phyloP scores from a whole-genome alignment of 805 yeast species.

The Trichomonascus vanleenenianus region DNA sequence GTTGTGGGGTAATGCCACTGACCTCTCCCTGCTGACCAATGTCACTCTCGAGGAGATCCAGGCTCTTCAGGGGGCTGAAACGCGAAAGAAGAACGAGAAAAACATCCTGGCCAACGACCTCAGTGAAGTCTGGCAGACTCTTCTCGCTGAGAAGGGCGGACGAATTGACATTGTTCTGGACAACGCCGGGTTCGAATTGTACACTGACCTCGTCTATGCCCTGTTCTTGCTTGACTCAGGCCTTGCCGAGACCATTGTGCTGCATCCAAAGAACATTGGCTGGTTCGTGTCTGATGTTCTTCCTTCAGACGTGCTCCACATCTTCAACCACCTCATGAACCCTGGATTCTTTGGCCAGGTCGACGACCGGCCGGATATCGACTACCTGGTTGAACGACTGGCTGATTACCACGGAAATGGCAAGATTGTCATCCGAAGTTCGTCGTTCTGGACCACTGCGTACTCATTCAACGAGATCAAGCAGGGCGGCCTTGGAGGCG shows the following conservation, averaged over 20 bases:
- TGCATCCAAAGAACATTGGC: slow-evolving; percentile 87
- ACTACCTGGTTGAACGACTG: slow-evolving; percentile 41
- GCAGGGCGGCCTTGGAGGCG: slow-evolving; percentile 45
- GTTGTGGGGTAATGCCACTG: slow-evolving; percentile 98
- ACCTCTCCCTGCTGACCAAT: slow-evolving; percentile 79
- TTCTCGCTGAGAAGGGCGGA: slow-evolving; percentile 22
- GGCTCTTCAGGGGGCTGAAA: slow-evolving; percentile 84
- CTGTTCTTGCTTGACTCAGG: slow-evolving; percentile 63
- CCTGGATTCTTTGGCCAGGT: slow-evolving; percentile 38
- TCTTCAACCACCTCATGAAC: slow-evolving; percentile 51
- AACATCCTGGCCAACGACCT: slow-evolving; percentile 74
- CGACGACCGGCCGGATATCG: slow-evolving; percentile 35
- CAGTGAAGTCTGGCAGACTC: slow-evolving; percentile 49
- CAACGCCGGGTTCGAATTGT: slow-evolving; percentile 92
- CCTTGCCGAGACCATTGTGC: slow-evolving; percentile 53
- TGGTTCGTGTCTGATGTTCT: slow-evolving; percentile 98
- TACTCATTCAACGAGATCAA: slow-evolving; percentile 66
- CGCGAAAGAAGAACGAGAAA: slow-evolving; percentile 71
- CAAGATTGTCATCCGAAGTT: slow-evolving; percentile 43
- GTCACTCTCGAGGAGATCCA: slow-evolving; percentile 69
- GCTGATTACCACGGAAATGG: slow-evolving; percentile 40
- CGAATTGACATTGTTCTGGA: slow-evolving; percentile 81
- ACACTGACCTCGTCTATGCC: slow-evolving; percentile 67
- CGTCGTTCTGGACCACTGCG: slow-evolving; percentile 83
- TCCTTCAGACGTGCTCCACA: slow-evolving; percentile 63